Evolutionary conservation across 78 protist genomes (phyloP).

Genomic region (Salpingoeca rosetta): DNA sequence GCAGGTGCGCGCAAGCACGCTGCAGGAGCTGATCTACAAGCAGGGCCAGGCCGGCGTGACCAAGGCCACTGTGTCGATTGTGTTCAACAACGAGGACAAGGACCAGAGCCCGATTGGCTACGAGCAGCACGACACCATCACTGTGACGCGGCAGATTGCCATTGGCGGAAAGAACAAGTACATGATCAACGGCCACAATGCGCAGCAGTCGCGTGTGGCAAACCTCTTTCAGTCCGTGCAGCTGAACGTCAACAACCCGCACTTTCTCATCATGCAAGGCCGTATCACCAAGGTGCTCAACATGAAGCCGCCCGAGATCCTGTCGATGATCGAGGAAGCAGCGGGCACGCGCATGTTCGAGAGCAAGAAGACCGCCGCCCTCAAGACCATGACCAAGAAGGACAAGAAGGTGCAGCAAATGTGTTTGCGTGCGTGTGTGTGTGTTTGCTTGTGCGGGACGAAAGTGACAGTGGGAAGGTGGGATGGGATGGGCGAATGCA

Average conservation of each 20-base stretch:
- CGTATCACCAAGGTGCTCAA: slow-evolving; percentile 94
- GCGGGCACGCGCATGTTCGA: slow-evolving; percentile 99
- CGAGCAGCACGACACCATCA: slow-evolving; percentile 68
- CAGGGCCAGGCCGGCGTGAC: slow-evolving; percentile 96
- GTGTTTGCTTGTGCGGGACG: too few relatives aligned
- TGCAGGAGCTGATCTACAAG: slow-evolving; percentile 92
- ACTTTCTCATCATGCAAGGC: slow-evolving; percentile 99
- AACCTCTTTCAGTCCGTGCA: slow-evolving; percentile 94
- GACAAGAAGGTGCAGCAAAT: slow-evolving; percentile 80
- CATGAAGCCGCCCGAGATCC: slow-evolving; percentile 95
- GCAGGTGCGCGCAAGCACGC: slow-evolving; percentile 78
- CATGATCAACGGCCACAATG: slow-evolving; percentile 80
- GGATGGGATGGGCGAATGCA: too few relatives aligned
- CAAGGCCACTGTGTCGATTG: slow-evolving; percentile 89
- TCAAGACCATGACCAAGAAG: slow-evolving; percentile 80
- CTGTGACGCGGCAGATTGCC: slow-evolving; percentile 88
- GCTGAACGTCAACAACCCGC: slow-evolving; percentile 98
- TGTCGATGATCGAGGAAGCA: slow-evolving; percentile 96
- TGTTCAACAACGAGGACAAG: slow-evolving; percentile 84
- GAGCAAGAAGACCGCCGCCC: slow-evolving; percentile 65
- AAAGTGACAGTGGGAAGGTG: too few relatives aligned
- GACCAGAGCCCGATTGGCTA: slow-evolving; percentile 84
- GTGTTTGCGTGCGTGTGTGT: too few relatives aligned
- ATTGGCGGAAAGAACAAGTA: slow-evolving; percentile 91
- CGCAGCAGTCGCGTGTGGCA: slow-evolving; percentile 58